Evolutionary conservation across 306 rosid species (phyloP), one percentile per base, ranked within the genome.

Genomic region (Vicia sativa): DNA sequence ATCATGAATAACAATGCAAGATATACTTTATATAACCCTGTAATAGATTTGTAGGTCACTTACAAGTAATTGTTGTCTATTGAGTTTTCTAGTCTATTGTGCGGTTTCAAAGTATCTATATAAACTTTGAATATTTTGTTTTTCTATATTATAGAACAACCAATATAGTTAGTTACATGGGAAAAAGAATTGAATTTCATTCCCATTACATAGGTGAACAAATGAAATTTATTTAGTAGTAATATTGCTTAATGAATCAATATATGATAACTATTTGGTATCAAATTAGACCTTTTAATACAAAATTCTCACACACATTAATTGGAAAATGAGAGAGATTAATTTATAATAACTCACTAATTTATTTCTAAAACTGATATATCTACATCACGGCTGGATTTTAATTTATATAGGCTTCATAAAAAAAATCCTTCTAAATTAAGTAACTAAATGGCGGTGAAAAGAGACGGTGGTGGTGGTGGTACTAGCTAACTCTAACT

Each of bases 121-220:
- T 49, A 55, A 65, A 19, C 58, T 54, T 50, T 53, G 56, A 34
- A 38, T 35, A 46, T 15, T 11, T 16, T 46, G 25, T 65, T 35
- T n/a, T 46, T 48, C 39, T 65, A 45, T 68, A 59, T 43, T 62
- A 34, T 16, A 54, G 59, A 68, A 74, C 74, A 76, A 48, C 38
- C 60, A 45, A 35, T 73, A 70, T 64, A 11, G 68, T 80, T 64
- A 11, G 68, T 80, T 80, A 53, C 74, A 78, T 25, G 60, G 69
- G 37, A 45, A 52, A 56, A 78, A 60, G 8, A 81, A 68, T 61
- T 11, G 37, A 18, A n/a, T 65, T 56, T 56, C 38, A 54, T 54
- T 59, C 35, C 56, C 73, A 43, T 46, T 21, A 21, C 73, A 66
- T 29, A 44, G 65, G 71, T 23, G 12, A 65, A 72, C 71, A 42